Base-by-base conservation (phyloP, 2,329 filamentous ascomycete genomes). In the Sporothrix globosa region DNA sequence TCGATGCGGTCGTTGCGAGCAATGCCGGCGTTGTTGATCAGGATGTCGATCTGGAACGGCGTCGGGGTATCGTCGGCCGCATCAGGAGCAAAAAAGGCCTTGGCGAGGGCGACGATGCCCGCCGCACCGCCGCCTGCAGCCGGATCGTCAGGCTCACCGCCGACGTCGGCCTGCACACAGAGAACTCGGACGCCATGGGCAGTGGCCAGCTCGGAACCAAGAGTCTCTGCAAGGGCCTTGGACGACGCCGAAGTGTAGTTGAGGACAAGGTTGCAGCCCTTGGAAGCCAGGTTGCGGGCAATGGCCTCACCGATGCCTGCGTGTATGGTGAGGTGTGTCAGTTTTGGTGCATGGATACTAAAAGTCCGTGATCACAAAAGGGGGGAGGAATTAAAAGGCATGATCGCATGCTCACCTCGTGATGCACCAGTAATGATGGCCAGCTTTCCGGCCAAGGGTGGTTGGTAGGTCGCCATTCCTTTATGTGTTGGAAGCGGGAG, bases 21-120 rank as follows among this genome's bases (percentile, higher is more conserved):
- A 7, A 89, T 82, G 69, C 92, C 93, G 41, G 93, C 93, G 79
- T 96, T 97, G 85, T 97, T 96, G 83, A 97, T 83, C 68, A 97
- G 83, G 72, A 97, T 92, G 80, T 96, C 92, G 76, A 97, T 85
- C 76, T 90, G 87, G 77, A 93, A 87, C 7, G 67, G 56, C 71
- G 80, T 56, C 53, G 53, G 53, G 2, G 52, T 54, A 5, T 24
- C 77, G 6, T 74, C 75, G 65, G 76, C 71, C 70, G 84, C 72
- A 70, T 84, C 77, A 10, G 65, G 27, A 19, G 84, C 70, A 80
- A 91, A 89, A 76, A 88, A 82, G 73, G 87, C 83, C 74, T 87
- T 84, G 5, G 88, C 84, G 0, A 84, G 84, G 30, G 82, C 66
- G 2, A 73, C 44, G 14, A 72, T 67, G 27, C 54, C 46, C 1